phyloP scores from a whole-genome alignment of 2,329 filamentous ascomycete species.

The Hypoxylon sp. region DNA sequence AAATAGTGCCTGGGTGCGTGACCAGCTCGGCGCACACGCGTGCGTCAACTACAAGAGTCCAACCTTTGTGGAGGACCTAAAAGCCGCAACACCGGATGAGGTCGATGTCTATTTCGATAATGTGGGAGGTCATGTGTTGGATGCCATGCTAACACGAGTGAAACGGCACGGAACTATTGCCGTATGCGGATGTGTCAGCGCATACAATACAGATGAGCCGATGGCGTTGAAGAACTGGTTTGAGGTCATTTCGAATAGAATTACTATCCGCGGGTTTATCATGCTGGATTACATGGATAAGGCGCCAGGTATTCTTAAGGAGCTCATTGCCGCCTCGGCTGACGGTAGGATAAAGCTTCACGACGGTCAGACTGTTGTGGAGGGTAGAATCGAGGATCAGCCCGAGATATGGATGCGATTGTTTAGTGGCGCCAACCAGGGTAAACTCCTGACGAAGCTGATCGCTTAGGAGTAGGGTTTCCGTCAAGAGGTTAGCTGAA shows the following conservation, averaged over 20 bases:
- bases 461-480: constrained; percentile 27
- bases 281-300: constrained; percentile 58
- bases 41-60: constrained; percentile 69
- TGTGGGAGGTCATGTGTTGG: constrained; percentile 64
- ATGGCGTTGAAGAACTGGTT: constrained; percentile 60
- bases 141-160: constrained; percentile 61
- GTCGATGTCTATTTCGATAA: constrained; percentile 68
- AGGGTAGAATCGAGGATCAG: constrained; percentile 51
- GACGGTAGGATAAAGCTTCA: constrained; percentile 48
- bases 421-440: constrained; percentile 50
- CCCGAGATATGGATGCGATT: constrained; percentile 51
- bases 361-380: constrained; percentile 49
- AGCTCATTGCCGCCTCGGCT: constrained; percentile 48
- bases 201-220: constrained; percentile 57
- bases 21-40: constrained; percentile 65
- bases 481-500: background rate
- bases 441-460: constrained; percentile 52
- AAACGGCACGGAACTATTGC: constrained; percentile 59
- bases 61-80: constrained; percentile 63
- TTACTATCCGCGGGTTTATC: constrained; percentile 62
- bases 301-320: constrained; percentile 45
- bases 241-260: constrained; percentile 59
- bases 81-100: constrained; percentile 62
- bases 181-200: constrained; percentile 60
- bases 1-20: constrained; percentile 60